Conservation (phyloP, 345 rosid species). For the Pistacia atlantica region DNA sequence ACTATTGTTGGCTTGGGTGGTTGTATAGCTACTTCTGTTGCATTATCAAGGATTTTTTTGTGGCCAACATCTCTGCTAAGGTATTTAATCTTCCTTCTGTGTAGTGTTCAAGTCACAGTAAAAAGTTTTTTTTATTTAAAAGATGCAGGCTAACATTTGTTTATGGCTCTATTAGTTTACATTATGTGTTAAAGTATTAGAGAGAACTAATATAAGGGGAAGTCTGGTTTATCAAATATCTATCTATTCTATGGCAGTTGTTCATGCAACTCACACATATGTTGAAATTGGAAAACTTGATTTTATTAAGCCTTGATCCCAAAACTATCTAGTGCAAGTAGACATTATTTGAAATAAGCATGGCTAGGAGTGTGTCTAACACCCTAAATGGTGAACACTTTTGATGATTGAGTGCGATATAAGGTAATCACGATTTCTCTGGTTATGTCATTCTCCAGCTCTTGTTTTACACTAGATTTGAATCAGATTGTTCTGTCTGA, state of each 20-base stretch:
- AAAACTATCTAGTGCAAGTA: background rate
- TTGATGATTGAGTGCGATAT: background rate
- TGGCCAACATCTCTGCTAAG: constrained; percentile 87
- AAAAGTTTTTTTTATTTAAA: background rate
- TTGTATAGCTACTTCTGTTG: constrained; percentile 62
- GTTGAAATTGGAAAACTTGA: background rate
- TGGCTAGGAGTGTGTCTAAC: background rate
- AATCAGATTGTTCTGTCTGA: background rate
- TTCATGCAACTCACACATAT: background rate
- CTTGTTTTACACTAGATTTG: background rate
- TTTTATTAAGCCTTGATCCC: background rate
- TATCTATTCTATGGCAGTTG: background rate
- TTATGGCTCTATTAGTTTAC: background rate
- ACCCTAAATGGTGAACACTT: background rate
- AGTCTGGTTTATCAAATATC: background rate
- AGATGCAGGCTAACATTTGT: background rate
- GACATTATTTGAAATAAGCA: background rate
- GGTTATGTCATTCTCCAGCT: background rate
- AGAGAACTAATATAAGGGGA: background rate
- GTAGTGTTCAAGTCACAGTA: background rate
- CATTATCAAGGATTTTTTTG: constrained; percentile 57
- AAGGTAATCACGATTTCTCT: background rate
- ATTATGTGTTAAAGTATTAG: background rate
- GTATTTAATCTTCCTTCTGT: constrained; percentile 38
- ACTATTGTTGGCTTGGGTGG: constrained; percentile 78